Conservation (phyloP, 345 rosid genomes). For the Trapa incisa region DNA sequence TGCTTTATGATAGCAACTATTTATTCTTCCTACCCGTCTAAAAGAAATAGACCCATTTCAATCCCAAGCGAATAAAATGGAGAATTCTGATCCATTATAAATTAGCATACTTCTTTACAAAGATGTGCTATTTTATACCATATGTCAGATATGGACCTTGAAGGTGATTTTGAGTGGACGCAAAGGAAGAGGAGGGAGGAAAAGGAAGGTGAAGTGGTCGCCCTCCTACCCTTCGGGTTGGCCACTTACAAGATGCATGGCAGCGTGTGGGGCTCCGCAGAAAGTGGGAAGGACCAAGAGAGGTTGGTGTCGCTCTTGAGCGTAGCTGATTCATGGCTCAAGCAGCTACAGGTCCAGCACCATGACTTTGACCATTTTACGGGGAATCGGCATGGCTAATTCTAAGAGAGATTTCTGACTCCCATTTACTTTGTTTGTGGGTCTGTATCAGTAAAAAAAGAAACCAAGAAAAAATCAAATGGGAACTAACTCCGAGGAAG, state of each 20-base stretch:
- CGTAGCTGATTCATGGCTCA: constrained; percentile 48
- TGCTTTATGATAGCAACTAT: too few species aligned
- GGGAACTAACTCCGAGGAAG: neutral
- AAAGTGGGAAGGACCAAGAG: constrained; percentile 30
- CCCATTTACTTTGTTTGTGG: neutral
- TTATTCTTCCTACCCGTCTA: too few species aligned
- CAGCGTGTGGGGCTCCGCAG: constrained; percentile 33
- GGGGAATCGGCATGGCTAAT: constrained; percentile 17
- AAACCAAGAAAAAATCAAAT: too few species aligned
- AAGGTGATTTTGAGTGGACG: constrained; percentile 18
- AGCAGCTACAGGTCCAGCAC: constrained; percentile 44
- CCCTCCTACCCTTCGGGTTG: constrained; percentile 33
- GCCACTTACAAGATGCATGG: constrained; percentile 56
- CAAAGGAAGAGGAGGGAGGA: constrained; percentile 22
- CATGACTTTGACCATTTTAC: constrained; percentile 42
- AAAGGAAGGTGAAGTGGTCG: constrained; percentile 32
- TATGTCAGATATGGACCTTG: constrained; percentile 26
- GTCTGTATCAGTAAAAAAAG: too few species aligned
- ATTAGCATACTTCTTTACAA: neutral
- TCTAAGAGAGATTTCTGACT: neutral
- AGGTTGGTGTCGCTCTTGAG: constrained; percentile 31
- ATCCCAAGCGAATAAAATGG: too few species aligned
- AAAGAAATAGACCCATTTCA: too few species aligned
- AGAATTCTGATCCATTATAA: too few species aligned
- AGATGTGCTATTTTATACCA: neutral